Evolutionary conservation across 495 filamentous ascomycete genomes (phyloP).

Genomic region (Talaromyces borbonicus): DNA sequence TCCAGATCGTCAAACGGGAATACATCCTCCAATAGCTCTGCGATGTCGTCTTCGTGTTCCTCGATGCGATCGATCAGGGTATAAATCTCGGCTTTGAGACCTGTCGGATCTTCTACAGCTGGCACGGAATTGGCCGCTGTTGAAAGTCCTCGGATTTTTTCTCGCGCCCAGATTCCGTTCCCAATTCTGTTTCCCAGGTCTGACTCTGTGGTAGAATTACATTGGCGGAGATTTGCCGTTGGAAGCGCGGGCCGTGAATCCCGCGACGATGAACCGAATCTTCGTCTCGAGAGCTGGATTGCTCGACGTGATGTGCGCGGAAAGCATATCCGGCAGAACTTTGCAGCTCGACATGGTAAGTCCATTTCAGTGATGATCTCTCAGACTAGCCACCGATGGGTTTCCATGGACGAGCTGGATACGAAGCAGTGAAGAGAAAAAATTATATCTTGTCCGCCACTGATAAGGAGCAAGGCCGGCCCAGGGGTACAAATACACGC

Average conservation of each 20-base stretch:
- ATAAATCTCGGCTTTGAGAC: slow-evolving; percentile 23
- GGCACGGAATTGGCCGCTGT: neutral
- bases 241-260: slow-evolving; percentile 2
- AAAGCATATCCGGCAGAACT: slow-evolving; percentile 20
- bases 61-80: slow-evolving; percentile 30
- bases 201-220: neutral
- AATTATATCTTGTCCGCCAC: slow-evolving; percentile 12
- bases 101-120: neutral
- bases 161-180: neutral
- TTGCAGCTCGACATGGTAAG: slow-evolving; percentile 22
- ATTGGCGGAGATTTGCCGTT: neutral
- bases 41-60: slow-evolving; percentile 25
- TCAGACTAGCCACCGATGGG: slow-evolving; percentile 5
- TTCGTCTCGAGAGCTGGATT: slow-evolving; percentile 4
- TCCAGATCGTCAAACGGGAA: slow-evolving; percentile 20
- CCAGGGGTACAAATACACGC: neutral
- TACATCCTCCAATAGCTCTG: slow-evolving; percentile 26
- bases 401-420: slow-evolving; percentile 6
- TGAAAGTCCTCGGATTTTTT: neutral
- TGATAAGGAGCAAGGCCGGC: slow-evolving; percentile 24
- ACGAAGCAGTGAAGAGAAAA: slow-evolving; percentile 10
- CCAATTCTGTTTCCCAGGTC: no score
- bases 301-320: slow-evolving; percentile 6
- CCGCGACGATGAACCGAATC: slow-evolving; percentile 3
- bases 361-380: slow-evolving; percentile 20